These are phyloP conservation scores for Aspergillus ellipticus DNA, from an alignment of 495 filamentous ascomycete species.

Conservation along the genomic window DNA sequence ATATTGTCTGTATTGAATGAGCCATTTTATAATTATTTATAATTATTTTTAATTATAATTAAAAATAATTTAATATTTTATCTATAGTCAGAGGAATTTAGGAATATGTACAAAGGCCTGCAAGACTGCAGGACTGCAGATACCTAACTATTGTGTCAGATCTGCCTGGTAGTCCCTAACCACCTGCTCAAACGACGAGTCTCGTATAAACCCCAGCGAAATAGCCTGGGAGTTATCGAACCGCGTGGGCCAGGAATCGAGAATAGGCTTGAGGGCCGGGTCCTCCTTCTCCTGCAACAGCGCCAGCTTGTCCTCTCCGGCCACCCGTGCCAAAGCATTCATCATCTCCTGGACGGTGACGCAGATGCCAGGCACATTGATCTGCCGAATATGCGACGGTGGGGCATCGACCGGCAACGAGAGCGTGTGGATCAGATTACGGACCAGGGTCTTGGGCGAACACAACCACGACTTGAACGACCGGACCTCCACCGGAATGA, in stretches of 20 bases:
- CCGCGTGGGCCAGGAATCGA: constrained; percentile 65
- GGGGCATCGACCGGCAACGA: constrained; percentile 47
- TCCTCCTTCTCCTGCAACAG: constrained; percentile 60
- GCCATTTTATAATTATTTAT: too few species aligned
- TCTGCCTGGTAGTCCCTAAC: constrained; percentile 50
- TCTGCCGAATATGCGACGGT: constrained; percentile 53
- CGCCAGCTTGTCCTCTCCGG: constrained; percentile 60
- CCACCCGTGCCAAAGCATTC: constrained; percentile 64
- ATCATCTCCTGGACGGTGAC: constrained; percentile 68
- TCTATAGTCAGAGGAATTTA: too few species aligned
- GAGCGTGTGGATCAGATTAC: constrained; percentile 62
- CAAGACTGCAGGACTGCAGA: too few species aligned
- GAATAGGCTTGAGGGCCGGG: constrained; percentile 54
- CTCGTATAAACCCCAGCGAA: constrained; percentile 53
- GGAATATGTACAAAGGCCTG: too few species aligned
- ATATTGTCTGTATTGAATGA: too few species aligned
- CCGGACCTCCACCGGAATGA: constrained; percentile 60
- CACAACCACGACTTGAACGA: constrained; percentile 60
- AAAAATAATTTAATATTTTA: too few species aligned
- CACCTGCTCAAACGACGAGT: constrained; percentile 53
- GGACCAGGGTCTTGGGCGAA: constrained; percentile 56
- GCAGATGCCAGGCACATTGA: constrained; percentile 69
- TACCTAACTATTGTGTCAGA: constrained; percentile 29
- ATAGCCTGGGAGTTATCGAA: constrained; percentile 60
- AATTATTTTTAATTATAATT: too few species aligned